These are phyloP conservation scores for Didymella sp. DNA, from an alignment of 2,329 filamentous ascomycete species.

Conservation along the genomic window DNA sequence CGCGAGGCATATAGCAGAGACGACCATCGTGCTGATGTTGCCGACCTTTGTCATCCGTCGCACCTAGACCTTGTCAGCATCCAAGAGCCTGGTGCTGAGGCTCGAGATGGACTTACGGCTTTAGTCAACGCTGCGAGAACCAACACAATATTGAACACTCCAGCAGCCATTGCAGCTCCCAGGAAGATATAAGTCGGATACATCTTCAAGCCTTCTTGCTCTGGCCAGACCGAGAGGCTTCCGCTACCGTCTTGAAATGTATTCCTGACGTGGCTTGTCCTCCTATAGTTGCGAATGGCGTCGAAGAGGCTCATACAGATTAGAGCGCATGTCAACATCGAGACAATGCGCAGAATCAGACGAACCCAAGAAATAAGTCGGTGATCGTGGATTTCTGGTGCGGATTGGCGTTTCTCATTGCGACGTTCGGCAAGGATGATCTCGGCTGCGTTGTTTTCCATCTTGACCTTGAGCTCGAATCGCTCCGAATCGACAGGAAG, in stretches of 20 bases:
- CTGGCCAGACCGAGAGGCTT: conserved; percentile 27
- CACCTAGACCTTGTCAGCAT: conserved; percentile 15
- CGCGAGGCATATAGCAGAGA: conserved; percentile 23
- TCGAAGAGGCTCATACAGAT: conserved; percentile 22
- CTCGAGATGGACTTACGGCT: conserved; percentile 12
- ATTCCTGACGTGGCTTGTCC: conserved; percentile 22
- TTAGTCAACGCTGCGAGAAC: conserved; percentile 26
- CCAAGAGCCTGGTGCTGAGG: not conserved
- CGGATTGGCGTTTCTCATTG: conserved; percentile 13
- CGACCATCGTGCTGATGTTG: conserved; percentile 25
- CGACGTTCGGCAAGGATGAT: conserved; percentile 18
- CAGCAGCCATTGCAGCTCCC: conserved; percentile 20
- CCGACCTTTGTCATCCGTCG: conserved; percentile 29
- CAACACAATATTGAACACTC: conserved; percentile 22
- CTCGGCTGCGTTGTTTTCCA: conserved; percentile 23
- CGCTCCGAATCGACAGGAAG: no score
- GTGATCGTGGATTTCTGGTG: conserved; percentile 19
- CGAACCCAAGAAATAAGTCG: conserved; percentile 24
- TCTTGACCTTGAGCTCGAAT: not conserved
- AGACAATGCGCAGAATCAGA: conserved; percentile 22
- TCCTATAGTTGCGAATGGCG: conserved; percentile 14
- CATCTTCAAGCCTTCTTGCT: conserved; percentile 22
- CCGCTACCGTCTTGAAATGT: conserved; percentile 26
- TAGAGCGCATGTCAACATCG: conserved; percentile 15
- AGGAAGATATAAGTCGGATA: conserved; percentile 26